phyloP scores from a whole-genome alignment of 2,329 filamentous ascomycete genomes.

The Fusarium metavorans region DNA sequence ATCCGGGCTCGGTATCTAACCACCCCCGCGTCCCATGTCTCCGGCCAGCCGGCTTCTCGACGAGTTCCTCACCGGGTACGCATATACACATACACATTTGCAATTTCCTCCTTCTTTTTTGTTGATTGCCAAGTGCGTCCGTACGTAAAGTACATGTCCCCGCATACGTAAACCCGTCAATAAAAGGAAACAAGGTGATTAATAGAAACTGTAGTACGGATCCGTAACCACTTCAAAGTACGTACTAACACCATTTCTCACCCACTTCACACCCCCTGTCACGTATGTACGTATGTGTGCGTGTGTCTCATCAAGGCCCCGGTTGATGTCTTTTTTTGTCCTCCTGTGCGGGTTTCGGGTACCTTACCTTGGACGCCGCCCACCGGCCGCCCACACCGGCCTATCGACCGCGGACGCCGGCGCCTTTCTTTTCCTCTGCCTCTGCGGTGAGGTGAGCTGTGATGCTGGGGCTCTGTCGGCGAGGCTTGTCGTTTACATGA shows the following conservation, averaged over 20 bases:
- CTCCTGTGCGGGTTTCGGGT: slow-evolving; percentile 32
- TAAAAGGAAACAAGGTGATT: background rate
- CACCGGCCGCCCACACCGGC: slow-evolving; percentile 31
- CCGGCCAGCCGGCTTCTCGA: slow-evolving; percentile 30
- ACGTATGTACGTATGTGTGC: background rate
- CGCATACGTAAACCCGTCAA: background rate
- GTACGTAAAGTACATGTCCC: background rate
- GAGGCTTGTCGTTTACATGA: background rate
- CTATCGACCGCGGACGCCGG: slow-evolving; percentile 16
- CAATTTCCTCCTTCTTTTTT: background rate
- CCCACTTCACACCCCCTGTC: background rate
- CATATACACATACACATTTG: background rate
- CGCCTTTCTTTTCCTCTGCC: background rate
- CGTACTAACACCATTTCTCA: background rate
- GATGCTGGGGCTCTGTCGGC: slow-evolving; percentile 1
- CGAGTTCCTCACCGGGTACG: slow-evolving; percentile 1
- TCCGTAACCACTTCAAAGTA: background rate
- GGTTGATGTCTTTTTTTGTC: slow-evolving; percentile 4
- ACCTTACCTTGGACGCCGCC: slow-evolving; percentile 41
- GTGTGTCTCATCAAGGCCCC: background rate
- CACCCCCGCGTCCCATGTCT: slow-evolving; percentile 23
- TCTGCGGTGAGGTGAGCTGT: background rate
- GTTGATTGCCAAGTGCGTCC: background rate
- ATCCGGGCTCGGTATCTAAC: slow-evolving; percentile 31
- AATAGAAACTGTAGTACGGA: background rate